phyloP scores from a whole-genome alignment of 2,329 filamentous ascomycete species.

The Amylocarpus encephaloides region DNA sequence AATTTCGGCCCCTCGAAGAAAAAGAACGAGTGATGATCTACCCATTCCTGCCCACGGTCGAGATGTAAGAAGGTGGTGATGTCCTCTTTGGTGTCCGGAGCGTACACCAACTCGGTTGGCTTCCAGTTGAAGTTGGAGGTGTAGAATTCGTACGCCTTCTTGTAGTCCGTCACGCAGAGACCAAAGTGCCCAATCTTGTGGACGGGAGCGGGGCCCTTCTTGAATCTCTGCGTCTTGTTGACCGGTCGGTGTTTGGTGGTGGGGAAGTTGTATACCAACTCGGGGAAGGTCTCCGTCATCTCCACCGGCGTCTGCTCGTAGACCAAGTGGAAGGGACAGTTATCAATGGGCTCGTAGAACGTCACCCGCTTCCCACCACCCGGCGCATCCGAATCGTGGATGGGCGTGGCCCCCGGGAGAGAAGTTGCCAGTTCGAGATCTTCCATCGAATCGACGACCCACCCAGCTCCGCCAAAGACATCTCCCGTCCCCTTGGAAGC shows the following conservation, averaged over 20 bases:
- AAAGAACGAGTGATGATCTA: slow-evolving; percentile 53
- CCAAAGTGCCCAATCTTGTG: slow-evolving; percentile 52
- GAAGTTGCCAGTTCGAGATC: slow-evolving; percentile 47
- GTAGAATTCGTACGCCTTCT: slow-evolving; percentile 45
- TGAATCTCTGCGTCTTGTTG: slow-evolving; percentile 47
- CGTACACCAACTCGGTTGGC: slow-evolving; percentile 37
- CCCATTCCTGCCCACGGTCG: slow-evolving; percentile 42
- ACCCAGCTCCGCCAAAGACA: slow-evolving; percentile 51
- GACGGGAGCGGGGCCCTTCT: slow-evolving; percentile 41
- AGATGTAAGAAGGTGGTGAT: slow-evolving; percentile 48
- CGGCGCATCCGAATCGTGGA: slow-evolving; percentile 47
- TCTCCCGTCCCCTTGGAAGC: slow-evolving; percentile 41
- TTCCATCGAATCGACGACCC: slow-evolving; percentile 48
- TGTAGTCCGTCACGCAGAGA: slow-evolving; percentile 46
- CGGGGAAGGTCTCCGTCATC: slow-evolving; percentile 34
- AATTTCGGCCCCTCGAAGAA: slow-evolving; percentile 32
- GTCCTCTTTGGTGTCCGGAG: slow-evolving; percentile 27
- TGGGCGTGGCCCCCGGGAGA: slow-evolving; percentile 40
- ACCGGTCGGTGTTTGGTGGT: slow-evolving; percentile 42
- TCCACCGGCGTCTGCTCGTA: slow-evolving; percentile 43
- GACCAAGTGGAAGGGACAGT: slow-evolving; percentile 52
- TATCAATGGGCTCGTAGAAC: slow-evolving; percentile 45
- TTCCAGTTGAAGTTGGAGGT: slow-evolving; percentile 44
- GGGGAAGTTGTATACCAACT: slow-evolving; percentile 43
- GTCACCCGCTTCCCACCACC: slow-evolving; percentile 48